These are phyloP conservation scores for Colletotrichum paranaense DNA, from an alignment of 2,329 filamentous ascomycete genomes.

Conservation along the genomic window DNA sequence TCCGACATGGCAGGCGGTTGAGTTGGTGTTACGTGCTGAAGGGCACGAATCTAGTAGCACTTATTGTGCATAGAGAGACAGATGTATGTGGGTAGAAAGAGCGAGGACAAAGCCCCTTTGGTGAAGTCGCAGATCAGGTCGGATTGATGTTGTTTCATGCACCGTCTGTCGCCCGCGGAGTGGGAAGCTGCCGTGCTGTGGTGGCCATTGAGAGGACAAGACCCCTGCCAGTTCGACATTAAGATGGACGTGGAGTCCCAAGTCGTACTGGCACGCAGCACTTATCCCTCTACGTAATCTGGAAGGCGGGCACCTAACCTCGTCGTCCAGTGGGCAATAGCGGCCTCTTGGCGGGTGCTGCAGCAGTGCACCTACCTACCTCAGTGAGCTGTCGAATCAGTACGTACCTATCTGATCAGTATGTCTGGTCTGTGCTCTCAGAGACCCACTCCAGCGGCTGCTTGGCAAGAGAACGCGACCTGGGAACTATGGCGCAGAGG, in stretches of 20 bases:
- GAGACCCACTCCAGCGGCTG: slow-evolving; percentile 20
- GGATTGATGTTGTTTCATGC: slow-evolving; percentile 28
- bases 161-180: slow-evolving; percentile 14
- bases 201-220: slow-evolving; percentile 14
- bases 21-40: neutral
- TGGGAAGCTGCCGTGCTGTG: slow-evolving; percentile 27
- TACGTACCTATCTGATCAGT: neutral
- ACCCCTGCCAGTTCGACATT: slow-evolving; percentile 19
- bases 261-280: neutral
- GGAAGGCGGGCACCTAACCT: neutral
- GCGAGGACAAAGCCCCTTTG: slow-evolving; percentile 2
- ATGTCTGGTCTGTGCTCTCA: slow-evolving; percentile 19
- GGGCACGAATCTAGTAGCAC: neutral
- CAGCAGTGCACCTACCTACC: no score
- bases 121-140: slow-evolving; percentile 9
- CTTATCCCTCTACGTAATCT: slow-evolving; percentile 31
- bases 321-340: neutral
- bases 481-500: slow-evolving; percentile 32
- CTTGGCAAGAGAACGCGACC: slow-evolving; percentile 33
- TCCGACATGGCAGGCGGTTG: slow-evolving; percentile 64
- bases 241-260: neutral
- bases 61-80: neutral
- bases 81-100: neutral
- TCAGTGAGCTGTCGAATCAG: slow-evolving; percentile 12
- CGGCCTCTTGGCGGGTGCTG: neutral